Base-by-base conservation (phyloP, 2,329 filamentous ascomycete genomes). In the Hirsutella rhossiliensis region DNA sequence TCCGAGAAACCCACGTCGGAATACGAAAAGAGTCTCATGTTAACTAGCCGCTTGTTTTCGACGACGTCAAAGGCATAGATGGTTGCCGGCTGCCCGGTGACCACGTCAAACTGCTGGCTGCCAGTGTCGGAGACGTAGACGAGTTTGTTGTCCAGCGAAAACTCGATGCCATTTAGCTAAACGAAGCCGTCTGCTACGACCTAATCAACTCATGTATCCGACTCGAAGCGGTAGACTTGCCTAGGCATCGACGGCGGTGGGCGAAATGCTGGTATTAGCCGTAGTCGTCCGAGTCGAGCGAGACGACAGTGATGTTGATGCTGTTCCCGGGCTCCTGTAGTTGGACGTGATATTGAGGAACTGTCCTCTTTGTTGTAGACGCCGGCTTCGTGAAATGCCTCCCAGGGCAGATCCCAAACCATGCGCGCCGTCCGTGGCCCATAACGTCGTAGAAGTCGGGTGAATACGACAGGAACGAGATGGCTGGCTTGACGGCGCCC, bases 111-210 rank as follows among this genome's bases (percentile, higher is more conserved):
- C 18, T 46, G 48, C 42, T 48, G 48, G 36, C 44, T 62, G 2
- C 76, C 78, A 0, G 72, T 76, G 50, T 81, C 77, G 9, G 74
- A 71, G 4, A 80, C 59, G 45, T 81, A 81, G 2, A 71, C 61
- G 19, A 68, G 61, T 8, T 57, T 56, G 18, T 75, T 72, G 46
- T 72, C 67, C 0, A 74, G 75, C 0, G 71, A 73, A 52, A 80
- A 80, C 1, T 66, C 68, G 36, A 80, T 57, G 8, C 76, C 77
- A 48, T 81, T 81, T 0, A 73, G 73, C 30, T 69, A 61, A 0
- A 54, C 63, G 43, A 81, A 76, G 0, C 68, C 75, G 51, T 81
- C 77, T 0, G 76, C 76, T 4, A 76, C 75, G 0, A 72, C 70
- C 1, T 68, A 65, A 4, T 80, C 58, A 1, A 71, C 68, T 0